Evolutionary conservation across 2,329 filamentous ascomycete species (phyloP), one percentile per base, ranked within the genome.

Genomic region (Talaromyces amestolkiae): DNA sequence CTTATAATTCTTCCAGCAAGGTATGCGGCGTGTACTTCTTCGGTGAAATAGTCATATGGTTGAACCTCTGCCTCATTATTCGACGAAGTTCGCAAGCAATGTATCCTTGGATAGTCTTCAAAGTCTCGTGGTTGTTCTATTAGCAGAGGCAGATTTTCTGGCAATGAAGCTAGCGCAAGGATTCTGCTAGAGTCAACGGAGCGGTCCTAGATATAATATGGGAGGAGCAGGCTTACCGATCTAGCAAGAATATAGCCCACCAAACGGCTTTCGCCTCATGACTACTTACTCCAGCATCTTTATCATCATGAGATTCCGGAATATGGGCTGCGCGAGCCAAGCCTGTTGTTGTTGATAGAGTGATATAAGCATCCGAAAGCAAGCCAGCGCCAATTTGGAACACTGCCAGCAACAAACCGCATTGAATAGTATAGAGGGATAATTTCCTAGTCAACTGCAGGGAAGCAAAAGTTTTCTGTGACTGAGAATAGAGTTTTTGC

Each of bases 371-470:
- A n/a, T 61, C 63, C n/a, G 58, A 33, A 54, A 65, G 31, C 7
- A 61, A n/a, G 8, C 63, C 63, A 24, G 63, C 58, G 13, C 63
- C 63, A 31, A 65, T 39, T 61, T 65, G 63, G n/a, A 61, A 65
- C 15, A 61, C 47, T 61, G 63, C 22, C 27, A 65, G 47, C 11
- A 65, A 56, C 22, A 65, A 1, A 17, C 63, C 63, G 9, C 63
- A 65, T 19, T 65, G 63, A 6, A 51, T 47, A 4, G 58, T 56
- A 17, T 22, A 27, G 17, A 65, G 15, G 17, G 63, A 37, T 19
- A 33, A 49, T 43, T 24, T 49, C n/a, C 35, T 65, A 17, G 35
- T n/a, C 15, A 27, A 3, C 24, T 61, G 58, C 15, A 59, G 47
- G 17, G 33, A 35, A 27, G 47, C 9, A 39, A 65, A 65, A 8